phyloP scores from a whole-genome alignment of 2,329 filamentous ascomycete genomes.

The Pleomassaria siparia region DNA sequence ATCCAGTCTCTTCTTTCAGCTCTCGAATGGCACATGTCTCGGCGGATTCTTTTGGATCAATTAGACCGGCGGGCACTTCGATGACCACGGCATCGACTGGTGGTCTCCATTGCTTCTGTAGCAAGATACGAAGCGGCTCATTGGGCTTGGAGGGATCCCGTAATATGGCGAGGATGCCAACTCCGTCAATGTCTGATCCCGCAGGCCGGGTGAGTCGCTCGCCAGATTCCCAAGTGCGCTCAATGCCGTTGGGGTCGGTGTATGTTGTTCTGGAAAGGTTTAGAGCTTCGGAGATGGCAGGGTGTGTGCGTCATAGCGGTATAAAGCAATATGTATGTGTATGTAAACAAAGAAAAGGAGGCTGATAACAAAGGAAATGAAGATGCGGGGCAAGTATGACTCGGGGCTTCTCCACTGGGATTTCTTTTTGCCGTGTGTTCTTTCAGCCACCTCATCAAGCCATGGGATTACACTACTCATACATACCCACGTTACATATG shows the following conservation, averaged over 20 bases:
- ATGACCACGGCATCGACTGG: conserved; percentile 62
- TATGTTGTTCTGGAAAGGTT: conserved; percentile 51
- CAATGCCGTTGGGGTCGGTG: conserved; percentile 60
- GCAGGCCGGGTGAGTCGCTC: conserved; percentile 69
- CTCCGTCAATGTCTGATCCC: conserved; percentile 66
- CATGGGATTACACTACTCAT: no score
- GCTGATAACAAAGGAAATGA: not conserved
- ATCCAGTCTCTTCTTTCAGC: conserved; percentile 66
- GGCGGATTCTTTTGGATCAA: conserved; percentile 61
- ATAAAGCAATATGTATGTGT: no score
- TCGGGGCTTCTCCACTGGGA: no score
- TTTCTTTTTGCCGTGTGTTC: no score
- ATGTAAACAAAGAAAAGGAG: not conserved
- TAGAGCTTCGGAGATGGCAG: not conserved
- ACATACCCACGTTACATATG: no score
- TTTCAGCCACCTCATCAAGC: no score
- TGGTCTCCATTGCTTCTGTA: conserved; percentile 60
- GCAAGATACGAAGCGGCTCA: conserved; percentile 36
- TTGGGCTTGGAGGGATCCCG: conserved; percentile 33
- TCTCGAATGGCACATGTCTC: conserved; percentile 62
- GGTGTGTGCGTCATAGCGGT: no score
- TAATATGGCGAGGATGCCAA: conserved; percentile 72
- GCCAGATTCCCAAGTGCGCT: conserved; percentile 70
- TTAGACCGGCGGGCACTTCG: conserved; percentile 63
- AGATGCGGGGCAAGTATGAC: no score